Conservation (phyloP, 768 basidiomycete species). For the Russula compacta region DNA sequence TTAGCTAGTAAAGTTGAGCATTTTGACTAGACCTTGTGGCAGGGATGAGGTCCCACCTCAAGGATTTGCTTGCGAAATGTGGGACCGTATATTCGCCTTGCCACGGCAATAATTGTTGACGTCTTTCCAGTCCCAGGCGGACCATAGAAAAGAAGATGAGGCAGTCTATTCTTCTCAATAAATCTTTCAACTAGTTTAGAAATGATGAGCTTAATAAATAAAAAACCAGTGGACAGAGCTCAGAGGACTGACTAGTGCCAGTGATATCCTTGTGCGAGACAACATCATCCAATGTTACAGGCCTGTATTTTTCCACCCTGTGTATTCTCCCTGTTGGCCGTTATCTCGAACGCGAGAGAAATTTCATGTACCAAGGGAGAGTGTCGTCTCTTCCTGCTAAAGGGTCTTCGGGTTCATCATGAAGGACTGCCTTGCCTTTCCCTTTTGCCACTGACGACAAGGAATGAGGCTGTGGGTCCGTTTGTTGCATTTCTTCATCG, state of each 20-base stretch:
- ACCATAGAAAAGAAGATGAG: constrained; percentile 94
- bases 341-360: background rate
- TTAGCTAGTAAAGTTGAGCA: constrained; percentile 48
- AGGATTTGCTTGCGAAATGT: constrained; percentile 87
- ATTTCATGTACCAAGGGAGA: constrained; percentile 66
- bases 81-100: constrained; percentile 84
- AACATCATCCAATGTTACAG: constrained; percentile 84
- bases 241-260: constrained; percentile 62
- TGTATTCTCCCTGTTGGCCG: constrained; percentile 5
- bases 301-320: constrained; percentile 96
- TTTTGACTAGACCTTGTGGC: background rate
- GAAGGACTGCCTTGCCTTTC: constrained; percentile 56
- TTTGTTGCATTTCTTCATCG: constrained; percentile 47
- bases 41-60: constrained; percentile 46
- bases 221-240: background rate
- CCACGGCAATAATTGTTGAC: constrained; percentile 92
- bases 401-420: constrained; percentile 23
- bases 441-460: constrained; percentile 41
- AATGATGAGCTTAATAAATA: background rate
- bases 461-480: constrained; percentile 27
- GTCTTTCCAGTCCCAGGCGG: constrained; percentile 99
- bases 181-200: constrained; percentile 77
- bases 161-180: constrained; percentile 88
- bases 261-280: constrained; percentile 97
- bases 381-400: constrained; percentile 44